A percentile compares a stretch with the other conserved stretches of the same genome.
Conservation (phyloP, 495 filamentous ascomycete species). For the Halenospora varia region DNA sequence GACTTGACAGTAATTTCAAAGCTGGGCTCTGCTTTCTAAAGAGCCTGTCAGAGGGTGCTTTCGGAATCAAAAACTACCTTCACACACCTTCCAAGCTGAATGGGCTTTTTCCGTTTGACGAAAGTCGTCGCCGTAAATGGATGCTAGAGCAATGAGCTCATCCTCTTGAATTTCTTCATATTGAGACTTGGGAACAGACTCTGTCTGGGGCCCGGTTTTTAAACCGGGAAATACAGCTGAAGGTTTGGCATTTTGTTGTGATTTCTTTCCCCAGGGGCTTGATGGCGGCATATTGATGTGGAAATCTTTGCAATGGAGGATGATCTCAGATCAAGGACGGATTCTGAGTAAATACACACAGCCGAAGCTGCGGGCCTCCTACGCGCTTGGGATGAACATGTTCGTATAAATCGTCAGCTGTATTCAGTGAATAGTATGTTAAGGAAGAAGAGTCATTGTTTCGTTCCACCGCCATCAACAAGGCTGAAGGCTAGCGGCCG, state of each 20-base stretch:
- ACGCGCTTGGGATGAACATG: slow-evolving; percentile 18
- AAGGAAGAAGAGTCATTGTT: neutral
- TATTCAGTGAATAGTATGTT: neutral
- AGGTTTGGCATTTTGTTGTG: slow-evolving; percentile 22
- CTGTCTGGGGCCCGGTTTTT: slow-evolving; percentile 24
- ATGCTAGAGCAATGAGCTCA: slow-evolving; percentile 80
- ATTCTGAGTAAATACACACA: slow-evolving; percentile 14
- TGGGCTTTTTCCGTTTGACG: slow-evolving; percentile 61
- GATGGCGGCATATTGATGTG: slow-evolving; percentile 20
- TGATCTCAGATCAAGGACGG: slow-evolving; percentile 1
- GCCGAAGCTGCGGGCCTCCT: slow-evolving; percentile 18
- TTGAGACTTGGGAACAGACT: slow-evolving; percentile 46
- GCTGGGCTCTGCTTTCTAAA: slow-evolving; percentile 68
- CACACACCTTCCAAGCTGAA: slow-evolving; percentile 78
- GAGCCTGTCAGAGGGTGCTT: slow-evolving; percentile 10
- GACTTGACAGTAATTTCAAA: slow-evolving; percentile 78
- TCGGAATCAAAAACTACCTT: neutral
- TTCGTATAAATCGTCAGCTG: neutral
- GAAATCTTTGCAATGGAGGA: slow-evolving; percentile 7
- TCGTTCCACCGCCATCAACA: neutral
- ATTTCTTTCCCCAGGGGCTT: slow-evolving; percentile 27
- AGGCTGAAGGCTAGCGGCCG: neutral
- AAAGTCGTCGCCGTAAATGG: slow-evolving; percentile 93
- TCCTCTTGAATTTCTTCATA: slow-evolving; percentile 83
- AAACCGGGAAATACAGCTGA: slow-evolving; percentile 33